Evolutionary conservation across 805 yeast species (phyloP).

Genomic region (Saccharomycopsis oosterbeekiorum): DNA sequence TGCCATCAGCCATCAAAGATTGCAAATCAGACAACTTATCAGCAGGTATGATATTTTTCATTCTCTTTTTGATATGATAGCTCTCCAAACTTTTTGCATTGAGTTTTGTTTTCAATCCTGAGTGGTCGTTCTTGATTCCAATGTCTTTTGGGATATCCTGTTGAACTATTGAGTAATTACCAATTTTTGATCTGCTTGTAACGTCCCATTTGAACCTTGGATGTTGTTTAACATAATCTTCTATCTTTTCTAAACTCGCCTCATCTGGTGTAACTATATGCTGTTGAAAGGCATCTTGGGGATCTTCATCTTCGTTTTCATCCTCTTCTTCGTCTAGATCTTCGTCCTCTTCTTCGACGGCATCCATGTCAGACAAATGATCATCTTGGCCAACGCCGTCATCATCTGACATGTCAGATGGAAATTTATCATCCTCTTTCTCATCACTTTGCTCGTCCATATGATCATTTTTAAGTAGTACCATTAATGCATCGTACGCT

Average conservation of each 20-base stretch:
- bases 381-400: background rate
- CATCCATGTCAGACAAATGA: background rate
- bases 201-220: slow-evolving; percentile 26
- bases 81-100: background rate
- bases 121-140: slow-evolving; percentile 1
- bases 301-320: slow-evolving; percentile 28
- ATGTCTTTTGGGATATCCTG: slow-evolving; percentile 28
- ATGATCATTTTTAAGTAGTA: slow-evolving; percentile 45
- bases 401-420: background rate
- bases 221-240: slow-evolving; percentile 13
- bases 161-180: slow-evolving; percentile 26
- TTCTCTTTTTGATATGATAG: slow-evolving; percentile 39
- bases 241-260: slow-evolving; percentile 7
- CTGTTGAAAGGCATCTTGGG: slow-evolving; percentile 60
- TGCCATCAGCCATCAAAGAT: slow-evolving; percentile 44
- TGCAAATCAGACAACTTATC: slow-evolving; percentile 36
- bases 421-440: slow-evolving; percentile 14
- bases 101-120: slow-evolving; percentile 4
- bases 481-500: slow-evolving; percentile 60
- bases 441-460: slow-evolving; percentile 20
- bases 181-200: slow-evolving; percentile 20
- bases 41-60: slow-evolving; percentile 23
- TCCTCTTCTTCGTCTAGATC: slow-evolving; percentile 19
- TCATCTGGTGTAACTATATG: slow-evolving; percentile 51
- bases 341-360: slow-evolving; percentile 20